These are phyloP conservation scores for Aspergillus sp. DNA, from an alignment of 2,329 filamentous ascomycete species.

Conservation along the genomic window DNA sequence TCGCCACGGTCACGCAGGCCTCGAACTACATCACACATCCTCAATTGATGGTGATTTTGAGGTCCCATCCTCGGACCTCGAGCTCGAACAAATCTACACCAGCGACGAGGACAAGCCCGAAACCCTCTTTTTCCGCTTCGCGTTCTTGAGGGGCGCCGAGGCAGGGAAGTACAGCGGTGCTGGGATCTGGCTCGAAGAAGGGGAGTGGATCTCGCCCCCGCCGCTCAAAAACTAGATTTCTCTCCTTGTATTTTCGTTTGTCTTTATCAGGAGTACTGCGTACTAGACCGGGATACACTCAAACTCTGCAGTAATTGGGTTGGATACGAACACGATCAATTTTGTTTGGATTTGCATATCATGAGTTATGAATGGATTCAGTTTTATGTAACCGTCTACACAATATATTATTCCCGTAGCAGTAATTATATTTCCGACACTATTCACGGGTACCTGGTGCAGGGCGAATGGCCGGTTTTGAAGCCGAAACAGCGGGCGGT, in stretches of 20 bases:
- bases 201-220: slow-evolving; percentile 33
- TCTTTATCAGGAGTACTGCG: background rate
- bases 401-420: background rate
- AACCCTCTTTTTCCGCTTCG: slow-evolving; percentile 49
- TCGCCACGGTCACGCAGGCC: slow-evolving; percentile 40
- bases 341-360: background rate
- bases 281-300: background rate
- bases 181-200: slow-evolving; percentile 42
- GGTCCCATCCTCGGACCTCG: slow-evolving; percentile 9
- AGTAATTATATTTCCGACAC: background rate
- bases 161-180: slow-evolving; percentile 40
- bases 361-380: slow-evolving; percentile 9
- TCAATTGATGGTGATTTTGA: slow-evolving; percentile 25
- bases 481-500: background rate
- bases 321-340: background rate
- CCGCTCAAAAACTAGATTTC: slow-evolving; percentile 25
- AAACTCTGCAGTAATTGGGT: background rate
- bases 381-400: background rate
- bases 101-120: slow-evolving; percentile 34
- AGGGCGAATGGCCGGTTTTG: background rate
- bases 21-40: slow-evolving; percentile 33
- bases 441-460: background rate
- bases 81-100: slow-evolving; percentile 15
- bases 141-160: slow-evolving; percentile 44
- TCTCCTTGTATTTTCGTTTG: background rate